Percentiles rank a stretch among this genome's conserved stretches.
phyloP scores from a whole-genome alignment of 2,329 filamentous ascomycete species.

The Trichoderma guizhouense region DNA sequence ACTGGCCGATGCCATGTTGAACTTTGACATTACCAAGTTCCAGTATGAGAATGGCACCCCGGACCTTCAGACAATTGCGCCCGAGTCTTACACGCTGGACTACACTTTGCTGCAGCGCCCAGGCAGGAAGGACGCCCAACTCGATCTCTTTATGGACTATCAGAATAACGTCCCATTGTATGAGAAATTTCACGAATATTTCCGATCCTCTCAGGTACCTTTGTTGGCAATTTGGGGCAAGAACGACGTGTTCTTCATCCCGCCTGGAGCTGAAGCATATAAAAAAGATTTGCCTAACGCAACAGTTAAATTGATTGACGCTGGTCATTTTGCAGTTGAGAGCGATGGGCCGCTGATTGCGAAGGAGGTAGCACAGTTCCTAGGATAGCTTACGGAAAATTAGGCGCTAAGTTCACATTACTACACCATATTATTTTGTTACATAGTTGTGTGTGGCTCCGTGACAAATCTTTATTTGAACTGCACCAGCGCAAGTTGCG shows the following conservation, averaged over 20 bases:
- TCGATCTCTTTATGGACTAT: constrained; percentile 11
- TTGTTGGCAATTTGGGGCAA: background rate
- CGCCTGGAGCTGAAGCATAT: background rate
- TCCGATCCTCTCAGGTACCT: background rate
- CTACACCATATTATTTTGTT: too few relatives aligned
- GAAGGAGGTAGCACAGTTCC: background rate
- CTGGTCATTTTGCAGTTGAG: constrained; percentile 6
- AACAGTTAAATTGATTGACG: background rate
- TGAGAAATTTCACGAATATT: constrained; percentile 10
- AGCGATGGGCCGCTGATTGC: background rate
- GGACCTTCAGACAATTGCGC: background rate
- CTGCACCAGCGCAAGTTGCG: background rate
- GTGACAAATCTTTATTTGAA: background rate
- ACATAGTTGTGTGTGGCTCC: background rate
- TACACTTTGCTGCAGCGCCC: constrained; percentile 5
- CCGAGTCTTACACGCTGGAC: constrained; percentile 1
- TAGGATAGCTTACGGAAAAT: background rate
- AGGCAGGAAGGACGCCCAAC: constrained; percentile 4
- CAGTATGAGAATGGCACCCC: constrained; percentile 12
- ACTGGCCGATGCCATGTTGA: constrained; percentile 3
- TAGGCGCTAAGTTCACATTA: background rate
- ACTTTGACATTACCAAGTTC: constrained; percentile 9
- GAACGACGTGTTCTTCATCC: constrained; percentile 5
- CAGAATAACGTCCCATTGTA: background rate
- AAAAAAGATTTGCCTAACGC: background rate